Conservation (phyloP, 768 basidiomycete species). For the Boletus rubescentipes region DNA sequence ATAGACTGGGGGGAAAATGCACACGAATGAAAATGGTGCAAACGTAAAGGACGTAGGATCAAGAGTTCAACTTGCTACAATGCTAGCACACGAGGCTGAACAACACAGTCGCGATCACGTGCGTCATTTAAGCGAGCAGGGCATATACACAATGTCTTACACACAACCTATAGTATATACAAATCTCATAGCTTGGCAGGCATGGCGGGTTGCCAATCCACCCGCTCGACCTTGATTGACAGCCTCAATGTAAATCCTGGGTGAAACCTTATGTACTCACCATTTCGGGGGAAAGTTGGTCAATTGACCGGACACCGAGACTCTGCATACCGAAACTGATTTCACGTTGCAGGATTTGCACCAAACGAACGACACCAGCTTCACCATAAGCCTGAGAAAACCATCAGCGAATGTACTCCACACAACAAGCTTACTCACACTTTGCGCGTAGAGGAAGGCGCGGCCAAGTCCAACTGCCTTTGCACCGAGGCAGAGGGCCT, state of each 20-base stretch:
- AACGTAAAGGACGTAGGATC: constrained; percentile 2
- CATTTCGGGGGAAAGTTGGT: constrained; percentile 73
- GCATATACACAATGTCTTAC: not conserved
- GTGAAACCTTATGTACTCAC: constrained; percentile 37
- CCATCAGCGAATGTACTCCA: constrained; percentile 4
- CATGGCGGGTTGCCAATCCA: constrained; percentile 58
- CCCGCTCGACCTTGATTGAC: constrained; percentile 52
- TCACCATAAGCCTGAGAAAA: constrained; percentile 66
- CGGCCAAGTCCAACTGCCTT: constrained; percentile 84
- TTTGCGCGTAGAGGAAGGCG: constrained; percentile 83
- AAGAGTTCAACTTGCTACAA: constrained; percentile 7
- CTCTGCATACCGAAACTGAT: constrained; percentile 75
- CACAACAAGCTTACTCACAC: constrained; percentile 44
- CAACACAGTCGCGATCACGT: constrained; percentile 20
- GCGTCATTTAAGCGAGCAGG: not conserved
- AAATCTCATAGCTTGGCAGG: constrained; percentile 25
- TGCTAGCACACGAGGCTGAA: constrained; percentile 10
- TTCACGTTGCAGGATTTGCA: constrained; percentile 72
- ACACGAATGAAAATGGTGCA: not conserved
- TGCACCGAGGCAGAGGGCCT: constrained; percentile 88
- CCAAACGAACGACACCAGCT: constrained; percentile 62
- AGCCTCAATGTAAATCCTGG: not conserved
- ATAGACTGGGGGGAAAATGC: not conserved
- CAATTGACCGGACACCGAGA: constrained; percentile 63
- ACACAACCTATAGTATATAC: not conserved